phyloP scores from a whole-genome alignment of 495 filamentous ascomycete genomes.

The Penicillium waksmanii region DNA sequence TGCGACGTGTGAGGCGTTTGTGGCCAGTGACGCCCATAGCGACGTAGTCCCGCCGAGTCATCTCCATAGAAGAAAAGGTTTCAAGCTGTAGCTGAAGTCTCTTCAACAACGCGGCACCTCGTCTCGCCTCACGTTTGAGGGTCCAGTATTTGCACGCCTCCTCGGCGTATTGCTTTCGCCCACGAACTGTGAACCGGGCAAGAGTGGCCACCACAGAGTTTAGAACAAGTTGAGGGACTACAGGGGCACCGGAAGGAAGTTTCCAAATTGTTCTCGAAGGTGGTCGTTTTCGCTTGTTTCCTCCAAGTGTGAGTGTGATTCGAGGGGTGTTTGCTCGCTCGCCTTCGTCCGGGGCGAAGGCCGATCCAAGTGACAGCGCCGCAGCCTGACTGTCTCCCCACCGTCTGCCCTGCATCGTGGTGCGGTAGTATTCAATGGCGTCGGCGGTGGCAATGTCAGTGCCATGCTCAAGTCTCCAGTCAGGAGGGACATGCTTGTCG shows the following conservation, averaged over 20 bases:
- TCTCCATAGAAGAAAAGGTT: conserved; percentile 93
- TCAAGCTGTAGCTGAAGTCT: conserved; percentile 86
- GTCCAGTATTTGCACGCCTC: conserved; percentile 98
- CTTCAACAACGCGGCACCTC: conserved; percentile 90
- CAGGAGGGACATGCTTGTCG: conserved; percentile 90
- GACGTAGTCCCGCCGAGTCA: conserved; percentile 89
- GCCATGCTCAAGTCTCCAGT: conserved; percentile 86
- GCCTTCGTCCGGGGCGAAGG: conserved; percentile 45
- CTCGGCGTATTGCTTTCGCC: conserved; percentile 86
- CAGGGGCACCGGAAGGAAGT: conserved; percentile 90
- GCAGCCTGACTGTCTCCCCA: conserved; percentile 92
- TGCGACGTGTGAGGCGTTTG: conserved; percentile 74
- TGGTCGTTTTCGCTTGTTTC: conserved; percentile 74
- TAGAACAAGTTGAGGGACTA: conserved; percentile 85
- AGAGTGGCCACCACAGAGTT: conserved; percentile 80
- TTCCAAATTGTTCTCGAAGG: conserved; percentile 82
- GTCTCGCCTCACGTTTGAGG: conserved; percentile 87
- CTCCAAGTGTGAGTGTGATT: conserved; percentile 64
- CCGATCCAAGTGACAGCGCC: conserved; percentile 75
- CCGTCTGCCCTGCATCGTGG: conserved; percentile 78
- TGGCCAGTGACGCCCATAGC: conserved; percentile 86
- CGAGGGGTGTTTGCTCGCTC: conserved; percentile 45
- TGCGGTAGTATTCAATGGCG: conserved; percentile 81
- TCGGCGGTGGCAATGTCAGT: conserved; percentile 68
- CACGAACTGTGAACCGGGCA: conserved; percentile 76